Evolutionary conservation across 2,329 filamentous ascomycete species (phyloP), one percentile per base, ranked within the genome.

Genomic region (Zymoseptoria crescenta): DNA sequence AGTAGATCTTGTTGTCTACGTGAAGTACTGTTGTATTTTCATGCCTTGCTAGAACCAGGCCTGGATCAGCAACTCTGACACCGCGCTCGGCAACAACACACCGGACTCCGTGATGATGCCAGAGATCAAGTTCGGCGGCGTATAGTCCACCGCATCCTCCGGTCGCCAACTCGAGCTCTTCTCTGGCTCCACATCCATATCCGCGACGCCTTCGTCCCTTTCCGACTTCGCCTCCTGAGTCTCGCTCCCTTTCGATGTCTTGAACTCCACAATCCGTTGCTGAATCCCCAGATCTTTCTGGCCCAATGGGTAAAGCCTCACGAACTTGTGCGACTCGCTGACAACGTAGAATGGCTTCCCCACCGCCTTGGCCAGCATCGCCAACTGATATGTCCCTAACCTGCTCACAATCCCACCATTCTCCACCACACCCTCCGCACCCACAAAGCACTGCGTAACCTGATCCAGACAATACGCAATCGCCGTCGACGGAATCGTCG

Each of bases 391-490:
- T 3, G 85, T 87, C 27, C 93, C 93, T 76, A 97, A 83, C 54
- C 92, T 81, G 24, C 89, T 93, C 66, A 99, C 89, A 67, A 97
- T 88, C 45, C 93, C 93, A 54, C 94, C 94, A 71, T 96, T 96
- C 70, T 96, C 90, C 20, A 95, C 90, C 16, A 97, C 91, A 49
- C 91, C 92, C 74, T 97, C 93, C 1, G 84, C 76, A 51, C 84
- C 84, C 1, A 86, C 82, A 64, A 87, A 84, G 19, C 85, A 80
- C 72, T 83, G 83, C 62, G 91, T 84, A 13, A 94, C 87, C 71
- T 84, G 85, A 16, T 83, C 81, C 74, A 97, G 83, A 49, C 88
- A 85, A 72, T 95, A 92, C 35, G 89, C 91, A 8, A 91, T 84
- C 2, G 87, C 88, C 4, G 86, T 85, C 56, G 88, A 85, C 2